Base-by-base conservation (phyloP, 305 asterid species). In the Solanum hybrid region DNA sequence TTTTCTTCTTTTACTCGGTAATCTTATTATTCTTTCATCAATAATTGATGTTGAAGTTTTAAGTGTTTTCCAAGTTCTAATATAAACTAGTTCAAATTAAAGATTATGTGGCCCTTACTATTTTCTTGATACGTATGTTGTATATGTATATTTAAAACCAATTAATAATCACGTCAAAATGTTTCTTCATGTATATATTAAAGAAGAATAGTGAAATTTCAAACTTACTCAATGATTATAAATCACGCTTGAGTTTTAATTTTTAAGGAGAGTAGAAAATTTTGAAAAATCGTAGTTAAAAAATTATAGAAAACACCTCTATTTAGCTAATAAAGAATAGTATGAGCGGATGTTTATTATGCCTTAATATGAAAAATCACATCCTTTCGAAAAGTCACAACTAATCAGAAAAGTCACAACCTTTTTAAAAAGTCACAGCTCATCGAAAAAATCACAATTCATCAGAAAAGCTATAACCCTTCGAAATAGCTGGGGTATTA, bases 131-230 rank as follows among this genome's bases (percentile, higher is more conserved):
- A 39, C 46, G 61, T 46, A 42, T 42, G 6, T 57, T 8, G 1
- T 18, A 18, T 57, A 6, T 57, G 69, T 18, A 57, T 57, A 57
- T 20, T 18, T 18, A 57, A 18, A 3, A 20, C 4, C 11, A 57
- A 57, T 20, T 20, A 20, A 20, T 20, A 20, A 61, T 61, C 12
- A 0, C 71, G 71, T 20, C 4, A 61, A 61, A 61, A 61, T 61
- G 0, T 61, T 61, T 3, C 5, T 20, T 61, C 1, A 61, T 0
- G 11, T 61, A 2, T 61, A 61, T 61, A 1, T 61, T 5, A 20
- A 8, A 61, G 11, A 20, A 61, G 24, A 61, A 7, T 7, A 7
- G 2, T 20, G 5, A 3, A 20, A 20, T 18, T 8, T 20, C 5
- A 0, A 57, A 20, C 11, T 61, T 0, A 3, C 71, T 61, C 11